phyloP scores from a whole-genome alignment of 768 basidiomycete species.

The Cubamyces sp. region DNA sequence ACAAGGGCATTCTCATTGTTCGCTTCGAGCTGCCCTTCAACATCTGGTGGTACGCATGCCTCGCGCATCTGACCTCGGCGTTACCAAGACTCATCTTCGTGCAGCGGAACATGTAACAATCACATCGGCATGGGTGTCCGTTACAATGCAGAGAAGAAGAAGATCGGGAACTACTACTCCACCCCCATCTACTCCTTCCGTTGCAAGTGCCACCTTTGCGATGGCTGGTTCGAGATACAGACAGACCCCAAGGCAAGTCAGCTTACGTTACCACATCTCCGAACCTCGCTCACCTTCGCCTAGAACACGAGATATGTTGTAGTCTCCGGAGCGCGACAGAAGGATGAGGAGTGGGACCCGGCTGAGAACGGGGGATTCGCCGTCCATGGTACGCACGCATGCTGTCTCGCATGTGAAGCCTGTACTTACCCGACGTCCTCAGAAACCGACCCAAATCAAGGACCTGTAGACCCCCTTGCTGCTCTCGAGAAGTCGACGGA shows the following conservation, averaged over 20 bases:
- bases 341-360: slow-evolving; percentile 96
- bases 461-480: slow-evolving; percentile 81
- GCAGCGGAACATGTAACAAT: slow-evolving; percentile 89
- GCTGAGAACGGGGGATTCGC: slow-evolving; percentile 95
- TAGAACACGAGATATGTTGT: slow-evolving; percentile 97
- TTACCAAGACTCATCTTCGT: neutral
- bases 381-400: slow-evolving; percentile 64
- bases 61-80: neutral
- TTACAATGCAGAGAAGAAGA: slow-evolving; percentile 99
- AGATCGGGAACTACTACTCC: slow-evolving; percentile 91
- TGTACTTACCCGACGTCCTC: slow-evolving; percentile 21
- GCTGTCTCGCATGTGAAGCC: neutral
- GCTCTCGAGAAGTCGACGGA: slow-evolving; percentile 88
- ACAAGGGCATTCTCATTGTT: slow-evolving; percentile 93
- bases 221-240: slow-evolving; percentile 97
- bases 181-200: slow-evolving; percentile 95
- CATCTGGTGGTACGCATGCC: slow-evolving; percentile 81
- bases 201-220: slow-evolving; percentile 97
- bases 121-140: slow-evolving; percentile 99
- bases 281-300: neutral
- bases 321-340: slow-evolving; percentile 87
- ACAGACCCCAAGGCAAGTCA: slow-evolving; percentile 89
- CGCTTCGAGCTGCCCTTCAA: slow-evolving; percentile 97
- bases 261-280: neutral
- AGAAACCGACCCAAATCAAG: slow-evolving; percentile 71